A percentile compares a stretch with the other conserved stretches of the same genome.
Conservation (phyloP, 345 rosid species). For the Conringia planisiliqua region DNA sequence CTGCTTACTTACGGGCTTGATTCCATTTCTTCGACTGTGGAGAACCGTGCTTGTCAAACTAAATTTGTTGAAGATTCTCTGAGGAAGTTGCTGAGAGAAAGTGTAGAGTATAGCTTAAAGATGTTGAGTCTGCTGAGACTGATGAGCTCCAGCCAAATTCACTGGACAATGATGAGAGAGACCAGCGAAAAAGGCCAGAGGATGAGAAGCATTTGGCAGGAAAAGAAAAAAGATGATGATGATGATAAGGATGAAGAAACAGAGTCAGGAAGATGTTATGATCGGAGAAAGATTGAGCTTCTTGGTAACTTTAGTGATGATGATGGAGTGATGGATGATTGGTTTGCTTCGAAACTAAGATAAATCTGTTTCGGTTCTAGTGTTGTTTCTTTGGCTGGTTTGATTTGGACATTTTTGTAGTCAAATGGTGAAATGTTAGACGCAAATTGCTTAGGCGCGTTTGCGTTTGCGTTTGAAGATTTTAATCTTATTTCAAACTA, state of each 20-base stretch:
- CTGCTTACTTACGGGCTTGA: conserved; percentile 67
- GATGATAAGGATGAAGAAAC: conserved; percentile 25
- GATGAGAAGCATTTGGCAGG: conserved; percentile 7
- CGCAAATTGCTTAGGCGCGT: neutral
- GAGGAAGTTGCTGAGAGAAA: conserved; percentile 61
- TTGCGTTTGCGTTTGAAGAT: neutral
- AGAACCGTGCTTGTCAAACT: conserved; percentile 58
- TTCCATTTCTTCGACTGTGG: conserved; percentile 44
- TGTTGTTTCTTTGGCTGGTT: neutral
- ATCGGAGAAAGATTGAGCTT: conserved; percentile 30
- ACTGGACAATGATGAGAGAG: conserved; percentile 26
- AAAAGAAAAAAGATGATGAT: conserved; percentile 13
- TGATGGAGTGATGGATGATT: conserved; percentile 67
- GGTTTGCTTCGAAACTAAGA: conserved; percentile 45
- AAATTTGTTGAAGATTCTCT: conserved; percentile 64
- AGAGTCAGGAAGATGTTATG: conserved; percentile 15
- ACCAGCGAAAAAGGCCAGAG: conserved; percentile 48
- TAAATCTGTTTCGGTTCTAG: neutral
- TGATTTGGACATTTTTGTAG: neutral
- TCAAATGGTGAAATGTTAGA: neutral
- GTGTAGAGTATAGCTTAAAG: conserved; percentile 43
- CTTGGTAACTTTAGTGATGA: conserved; percentile 40
- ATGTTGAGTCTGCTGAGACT: conserved; percentile 27
- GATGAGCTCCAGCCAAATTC: conserved; percentile 13
- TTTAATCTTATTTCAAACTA: neutral